phyloP scores from a whole-genome alignment of 2,329 filamentous ascomycete species.

The Ceratocystis smalleyi region DNA sequence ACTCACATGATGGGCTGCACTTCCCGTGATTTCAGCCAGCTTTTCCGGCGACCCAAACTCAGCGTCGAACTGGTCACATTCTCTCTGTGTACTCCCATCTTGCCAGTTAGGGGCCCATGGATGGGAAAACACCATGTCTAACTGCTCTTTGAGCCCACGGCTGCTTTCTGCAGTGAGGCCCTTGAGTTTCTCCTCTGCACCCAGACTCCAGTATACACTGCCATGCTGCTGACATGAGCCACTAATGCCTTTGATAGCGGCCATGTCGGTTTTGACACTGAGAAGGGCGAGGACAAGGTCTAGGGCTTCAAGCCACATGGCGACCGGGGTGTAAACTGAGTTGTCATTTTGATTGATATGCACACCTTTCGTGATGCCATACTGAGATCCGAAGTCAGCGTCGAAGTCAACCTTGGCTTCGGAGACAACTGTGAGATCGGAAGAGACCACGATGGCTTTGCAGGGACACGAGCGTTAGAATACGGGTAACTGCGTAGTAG shows the following conservation, averaged over 20 bases:
- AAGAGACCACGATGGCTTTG: constrained; percentile 65
- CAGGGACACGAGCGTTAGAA: not conserved
- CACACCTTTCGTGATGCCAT: constrained; percentile 79
- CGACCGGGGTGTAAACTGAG: constrained; percentile 84
- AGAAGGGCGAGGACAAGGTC: constrained; percentile 70
- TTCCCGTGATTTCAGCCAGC: constrained; percentile 70
- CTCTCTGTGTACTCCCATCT: constrained; percentile 81
- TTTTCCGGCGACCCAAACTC: constrained; percentile 48
- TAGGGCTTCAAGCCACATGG: constrained; percentile 85
- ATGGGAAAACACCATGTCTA: constrained; percentile 60
- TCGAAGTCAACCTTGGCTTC: constrained; percentile 94
- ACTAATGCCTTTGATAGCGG: constrained; percentile 63
- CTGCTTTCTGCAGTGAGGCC: constrained; percentile 37
- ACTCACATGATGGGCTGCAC: constrained; percentile 81
- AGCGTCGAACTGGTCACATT: constrained; percentile 79
- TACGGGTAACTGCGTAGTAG: not conserved
- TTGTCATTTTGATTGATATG: constrained; percentile 64
- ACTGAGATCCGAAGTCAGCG: constrained; percentile 55
- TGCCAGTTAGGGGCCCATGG: constrained; percentile 94
- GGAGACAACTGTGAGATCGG: constrained; percentile 62
- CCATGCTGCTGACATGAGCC: constrained; percentile 96
- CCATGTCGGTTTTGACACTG: constrained; percentile 48
- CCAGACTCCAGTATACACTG: constrained; percentile 76
- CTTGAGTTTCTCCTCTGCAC: constrained; percentile 50
- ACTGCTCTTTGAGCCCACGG: constrained; percentile 54